Base-by-base conservation (phyloP, 1,284 basidiomycete species). In the Puccinia hordei region DNA sequence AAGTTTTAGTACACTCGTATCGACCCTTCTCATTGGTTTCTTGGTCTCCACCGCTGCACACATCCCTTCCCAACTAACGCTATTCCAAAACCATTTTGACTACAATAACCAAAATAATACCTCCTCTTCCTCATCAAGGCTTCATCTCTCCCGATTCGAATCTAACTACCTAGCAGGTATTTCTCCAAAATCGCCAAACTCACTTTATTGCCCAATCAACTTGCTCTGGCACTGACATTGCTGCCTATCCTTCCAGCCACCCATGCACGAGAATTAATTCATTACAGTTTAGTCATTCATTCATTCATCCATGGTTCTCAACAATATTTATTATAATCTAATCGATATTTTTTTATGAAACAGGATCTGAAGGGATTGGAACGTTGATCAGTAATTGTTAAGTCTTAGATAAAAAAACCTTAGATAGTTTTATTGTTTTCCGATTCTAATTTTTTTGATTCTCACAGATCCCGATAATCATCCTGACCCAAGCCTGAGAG, bases 241-340 rank as follows among this genome's bases (percentile, higher is more conserved):
- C 44, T 44, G 22, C n/a, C 10, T 57, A 44, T 59, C 22, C 10
- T 19, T 38, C 27, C 65, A 80, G 78, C 78, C 44, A 55, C 65
- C 33, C 78, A 80, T 73, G 78, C 78, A 22, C 35, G 78, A 35
- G 78, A 80, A 65, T 66, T 80, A 12, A 73, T 80, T 13, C 71
- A 80, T 53, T 80, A 80, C 57, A 72, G 75, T 78, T 78, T 22
- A 69, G 75, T 68, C 2, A 19, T 61, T 30, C 35, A 24, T 10
- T 15, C n/a, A 61, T 30, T n/a, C n/a, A n/a, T n/a, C n/a, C n/a
- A n/a, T n/a, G n/a, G 5, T 73, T 13, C n/a, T 73, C 53, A 59
- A 35, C 6, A 27, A 4, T 68, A 22, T 12, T 41, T 6, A 30
- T 61, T 5, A 30, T 12, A 30, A 63, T 5, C 12, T 63, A 51